phyloP scores from a whole-genome alignment of 257 asterid genomes.

The Petunia secreta region DNA sequence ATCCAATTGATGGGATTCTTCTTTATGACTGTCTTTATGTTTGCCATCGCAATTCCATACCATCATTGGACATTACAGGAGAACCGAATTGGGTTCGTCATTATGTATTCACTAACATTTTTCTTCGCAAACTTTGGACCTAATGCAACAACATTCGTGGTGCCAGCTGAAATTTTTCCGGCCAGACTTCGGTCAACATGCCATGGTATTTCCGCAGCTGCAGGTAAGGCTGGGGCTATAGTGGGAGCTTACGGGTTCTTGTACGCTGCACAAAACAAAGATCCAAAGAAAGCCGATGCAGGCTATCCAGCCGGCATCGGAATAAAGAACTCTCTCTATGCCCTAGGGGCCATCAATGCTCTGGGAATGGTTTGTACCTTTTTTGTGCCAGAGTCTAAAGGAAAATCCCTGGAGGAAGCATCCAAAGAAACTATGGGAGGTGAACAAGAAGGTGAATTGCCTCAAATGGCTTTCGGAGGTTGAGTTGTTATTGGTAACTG shows the following conservation, averaged over 20 bases:
- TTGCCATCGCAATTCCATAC: slow-evolving; percentile 38
- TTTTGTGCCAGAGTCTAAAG: slow-evolving; percentile 37
- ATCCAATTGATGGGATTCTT: slow-evolving; percentile 21
- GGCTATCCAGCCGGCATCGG: slow-evolving; percentile 38
- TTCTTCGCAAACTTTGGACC: slow-evolving; percentile 41
- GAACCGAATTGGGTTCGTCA: slow-evolving; percentile 27
- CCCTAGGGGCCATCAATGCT: slow-evolving; percentile 26
- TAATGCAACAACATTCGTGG: slow-evolving; percentile 39
- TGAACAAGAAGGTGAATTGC: not conserved
- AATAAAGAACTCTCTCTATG: slow-evolving; percentile 33
- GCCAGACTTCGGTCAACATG: slow-evolving; percentile 39
- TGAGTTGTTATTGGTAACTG: too few relatives aligned
- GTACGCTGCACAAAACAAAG: slow-evolving; percentile 36
- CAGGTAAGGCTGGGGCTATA: slow-evolving; percentile 43
- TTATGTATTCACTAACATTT: slow-evolving; percentile 10
- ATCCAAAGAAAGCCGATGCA: slow-evolving; percentile 25
- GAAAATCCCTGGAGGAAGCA: slow-evolving; percentile 13
- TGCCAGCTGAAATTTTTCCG: slow-evolving; percentile 26
- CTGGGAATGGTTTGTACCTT: slow-evolving; percentile 26
- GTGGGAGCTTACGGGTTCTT: slow-evolving; percentile 38
- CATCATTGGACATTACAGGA: slow-evolving; percentile 30
- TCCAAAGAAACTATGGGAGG: not conserved
- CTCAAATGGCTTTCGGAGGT: not conserved
- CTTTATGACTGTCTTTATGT: slow-evolving; percentile 39
- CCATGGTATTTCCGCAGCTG: slow-evolving; percentile 42